Base-by-base conservation (phyloP, 176 grass and related monocot genomes). In the Microstegium vimineum region DNA sequence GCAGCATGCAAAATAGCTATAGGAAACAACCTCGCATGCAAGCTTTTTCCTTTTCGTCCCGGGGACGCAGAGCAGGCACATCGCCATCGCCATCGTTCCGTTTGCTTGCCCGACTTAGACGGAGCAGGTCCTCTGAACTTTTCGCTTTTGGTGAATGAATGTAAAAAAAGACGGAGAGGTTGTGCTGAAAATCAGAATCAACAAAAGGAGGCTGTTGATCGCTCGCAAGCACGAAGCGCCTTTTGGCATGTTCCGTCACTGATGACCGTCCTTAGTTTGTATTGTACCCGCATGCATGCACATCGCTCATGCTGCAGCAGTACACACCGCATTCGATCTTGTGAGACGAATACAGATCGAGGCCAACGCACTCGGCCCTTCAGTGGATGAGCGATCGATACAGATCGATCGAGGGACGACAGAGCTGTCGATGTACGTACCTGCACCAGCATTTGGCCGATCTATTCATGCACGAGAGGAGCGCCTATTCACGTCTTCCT, bases 31-130 rank as follows among this genome's bases (percentile, higher is more conserved):
- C 56, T 34, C 20, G 27, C 40, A 23, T 40, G 51, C 14, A 52
- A 69, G 36, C 8, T 18, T 65, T 64, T 3, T n/a, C n/a, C 31
- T 35, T 64, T 22, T 36, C 54, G 31, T 35, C 38, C 16, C 18
- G 26, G 46, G 43, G 52, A 16, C 25, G 37, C 54, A 18, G 32
- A 71, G 49, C 41, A 62, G 4, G 26, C 69, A 18, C 37, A 61
- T 74, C 81, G 26, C 81, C 33, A 47, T 49, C 41, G 70, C 3
- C n/a, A n/a, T n/a, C n/a, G n/a, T 83, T 74, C 57, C 5, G 57
- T 63, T 73, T 62, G 33, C 56, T 25, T 82, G 68, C 80, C 43
- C 35, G 31, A 65, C 59, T 27, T 17, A 2, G 38, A 18, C 63
- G 57, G 81, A 18, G n/a, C 30, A n/a, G 40, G 60, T 33, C 3